A percentile compares a stretch with the other conserved stretches of the same genome.
phyloP scores from a whole-genome alignment of 768 basidiomycete species.

The Termitomyces sp. region DNA sequence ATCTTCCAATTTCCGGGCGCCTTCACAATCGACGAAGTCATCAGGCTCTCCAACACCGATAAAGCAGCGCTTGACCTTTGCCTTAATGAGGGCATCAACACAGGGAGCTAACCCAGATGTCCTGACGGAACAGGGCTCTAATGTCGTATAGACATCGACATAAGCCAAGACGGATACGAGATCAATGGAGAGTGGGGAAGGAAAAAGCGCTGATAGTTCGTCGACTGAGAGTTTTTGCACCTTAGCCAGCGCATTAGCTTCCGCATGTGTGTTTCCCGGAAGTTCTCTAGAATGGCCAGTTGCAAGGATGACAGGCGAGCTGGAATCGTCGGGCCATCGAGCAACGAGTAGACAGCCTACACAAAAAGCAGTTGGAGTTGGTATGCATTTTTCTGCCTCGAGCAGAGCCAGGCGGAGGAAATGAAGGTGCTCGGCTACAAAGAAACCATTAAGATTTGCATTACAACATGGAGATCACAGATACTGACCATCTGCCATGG shows the following conservation, averaged over 20 bases:
- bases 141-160: slow-evolving; percentile 87
- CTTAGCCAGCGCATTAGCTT: slow-evolving; percentile 89
- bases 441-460: neutral
- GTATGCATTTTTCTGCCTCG: slow-evolving; percentile 69
- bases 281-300: slow-evolving; percentile 91
- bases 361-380: slow-evolving; percentile 78
- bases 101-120: slow-evolving; percentile 87
- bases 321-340: slow-evolving; percentile 34
- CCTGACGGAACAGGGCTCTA: slow-evolving; percentile 93
- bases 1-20: slow-evolving; percentile 65
- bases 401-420: slow-evolving; percentile 64
- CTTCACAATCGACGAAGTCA: slow-evolving; percentile 94
- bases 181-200: slow-evolving; percentile 28
- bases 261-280: slow-evolving; percentile 93
- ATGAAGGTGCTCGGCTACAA: slow-evolving; percentile 23
- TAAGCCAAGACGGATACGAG: slow-evolving; percentile 51
- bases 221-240: slow-evolving; percentile 41
- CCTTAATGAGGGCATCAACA: slow-evolving; percentile 75
- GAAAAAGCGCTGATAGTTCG: slow-evolving; percentile 44
- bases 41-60: slow-evolving; percentile 90
- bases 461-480: neutral
- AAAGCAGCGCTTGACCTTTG: slow-evolving; percentile 70
- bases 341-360: slow-evolving; percentile 82
- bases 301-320: slow-evolving; percentile 54
- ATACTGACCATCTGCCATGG: slow-evolving; percentile 15